Percentiles rank a stretch among this genome's conserved stretches.
Evolutionary conservation across 306 rosid genomes (phyloP).

Genomic region (Adenanthera pavonina): DNA sequence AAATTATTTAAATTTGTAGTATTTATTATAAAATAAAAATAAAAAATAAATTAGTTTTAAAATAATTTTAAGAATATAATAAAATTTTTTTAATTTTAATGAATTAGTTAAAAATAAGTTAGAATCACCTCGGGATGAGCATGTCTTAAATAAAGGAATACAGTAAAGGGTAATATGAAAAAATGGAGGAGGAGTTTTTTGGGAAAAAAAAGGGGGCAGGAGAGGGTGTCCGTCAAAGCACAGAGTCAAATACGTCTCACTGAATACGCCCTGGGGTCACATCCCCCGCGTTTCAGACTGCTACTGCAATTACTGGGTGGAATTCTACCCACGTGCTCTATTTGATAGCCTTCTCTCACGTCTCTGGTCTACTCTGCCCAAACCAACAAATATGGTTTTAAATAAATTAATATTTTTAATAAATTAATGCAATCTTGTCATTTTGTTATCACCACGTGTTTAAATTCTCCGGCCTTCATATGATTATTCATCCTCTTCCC

Average conservation of each 20-base stretch:
- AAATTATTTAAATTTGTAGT: too few relatives aligned
- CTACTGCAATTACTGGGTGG: conserved; percentile 5
- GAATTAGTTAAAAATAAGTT: too few relatives aligned
- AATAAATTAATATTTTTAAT: too few relatives aligned
- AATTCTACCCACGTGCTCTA: conserved; percentile 47
- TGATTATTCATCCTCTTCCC: background rate
- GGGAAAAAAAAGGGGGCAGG: background rate
- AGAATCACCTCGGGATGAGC: too few relatives aligned
- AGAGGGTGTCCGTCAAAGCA: background rate
- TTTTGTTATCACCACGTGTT: conserved; percentile 46
- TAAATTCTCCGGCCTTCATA: conserved; percentile 21
- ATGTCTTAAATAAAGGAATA: too few relatives aligned
- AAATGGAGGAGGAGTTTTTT: too few relatives aligned
- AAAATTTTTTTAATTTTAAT: too few relatives aligned
- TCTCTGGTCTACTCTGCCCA: background rate
- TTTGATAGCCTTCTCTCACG: background rate
- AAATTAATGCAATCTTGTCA: background rate
- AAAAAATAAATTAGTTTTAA: too few relatives aligned
- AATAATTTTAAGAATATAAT: too few relatives aligned
- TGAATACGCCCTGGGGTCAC: conserved; percentile 31
- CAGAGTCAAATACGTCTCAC: background rate
- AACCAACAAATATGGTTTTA: background rate
- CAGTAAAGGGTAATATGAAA: too few relatives aligned
- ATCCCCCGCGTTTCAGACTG: background rate
- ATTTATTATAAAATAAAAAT: too few relatives aligned